phyloP scores from a whole-genome alignment of 1,284 basidiomycete species.

The Austroboletus novae-zelandiae region DNA sequence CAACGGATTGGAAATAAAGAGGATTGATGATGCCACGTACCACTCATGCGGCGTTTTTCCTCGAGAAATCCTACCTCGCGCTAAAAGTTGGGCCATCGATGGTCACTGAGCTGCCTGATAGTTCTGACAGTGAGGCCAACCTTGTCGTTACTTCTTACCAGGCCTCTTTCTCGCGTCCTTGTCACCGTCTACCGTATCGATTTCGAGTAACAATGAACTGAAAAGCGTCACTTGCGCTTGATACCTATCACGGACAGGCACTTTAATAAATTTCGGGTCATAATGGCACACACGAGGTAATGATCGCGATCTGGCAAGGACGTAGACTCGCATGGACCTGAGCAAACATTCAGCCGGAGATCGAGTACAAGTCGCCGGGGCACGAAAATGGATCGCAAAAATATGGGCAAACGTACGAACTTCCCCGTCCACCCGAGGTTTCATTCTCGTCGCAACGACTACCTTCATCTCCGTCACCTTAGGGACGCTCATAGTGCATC shows the following conservation, averaged over 20 bases:
- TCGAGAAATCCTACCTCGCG: slow-evolving; percentile 90
- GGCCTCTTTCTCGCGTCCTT: slow-evolving; percentile 88
- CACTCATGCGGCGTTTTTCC: slow-evolving; percentile 88
- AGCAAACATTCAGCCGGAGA: background rate
- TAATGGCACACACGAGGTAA: slow-evolving; percentile 69
- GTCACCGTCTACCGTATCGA: slow-evolving; percentile 93
- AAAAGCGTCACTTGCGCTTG: slow-evolving; percentile 89
- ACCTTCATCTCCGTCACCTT: slow-evolving; percentile 73
- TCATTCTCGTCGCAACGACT: slow-evolving; percentile 94
- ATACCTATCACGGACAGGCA: slow-evolving; percentile 48
- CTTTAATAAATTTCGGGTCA: too few species aligned
- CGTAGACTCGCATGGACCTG: slow-evolving; percentile 71
- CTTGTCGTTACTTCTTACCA: slow-evolving; percentile 85
- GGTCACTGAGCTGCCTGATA: background rate
- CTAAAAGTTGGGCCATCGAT: slow-evolving; percentile 31
- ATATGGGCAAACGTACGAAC: slow-evolving; percentile 54
- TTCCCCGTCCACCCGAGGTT: slow-evolving; percentile 77
- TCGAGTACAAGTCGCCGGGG: background rate
- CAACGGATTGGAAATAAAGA: background rate
- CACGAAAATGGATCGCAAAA: background rate
- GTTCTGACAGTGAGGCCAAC: slow-evolving; percentile 31
- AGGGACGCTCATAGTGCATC: slow-evolving; percentile 84
- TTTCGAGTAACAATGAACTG: slow-evolving; percentile 76
- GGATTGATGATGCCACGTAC: slow-evolving; percentile 38
- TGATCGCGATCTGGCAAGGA: slow-evolving; percentile 80